Conservation (phyloP, 305 asterid genomes). For the Plantago coronopus region DNA sequence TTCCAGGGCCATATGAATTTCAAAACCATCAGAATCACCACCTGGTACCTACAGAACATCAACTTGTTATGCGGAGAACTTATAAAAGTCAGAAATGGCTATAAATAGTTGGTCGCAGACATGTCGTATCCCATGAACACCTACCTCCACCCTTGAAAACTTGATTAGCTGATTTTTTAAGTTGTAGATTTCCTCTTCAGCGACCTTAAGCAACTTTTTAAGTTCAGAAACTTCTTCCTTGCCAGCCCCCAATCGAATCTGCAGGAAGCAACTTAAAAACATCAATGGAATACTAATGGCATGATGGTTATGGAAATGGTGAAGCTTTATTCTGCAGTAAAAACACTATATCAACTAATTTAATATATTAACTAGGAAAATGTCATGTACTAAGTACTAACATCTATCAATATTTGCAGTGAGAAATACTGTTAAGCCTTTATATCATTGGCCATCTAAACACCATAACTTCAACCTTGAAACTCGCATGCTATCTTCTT, state of each 20-base stretch:
- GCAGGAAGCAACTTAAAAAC: constrained; percentile 24
- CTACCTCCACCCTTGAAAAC: constrained; percentile 60
- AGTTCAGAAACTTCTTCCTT: constrained; percentile 58
- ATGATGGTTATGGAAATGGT: constrained; percentile 3
- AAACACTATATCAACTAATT: constrained; percentile 1
- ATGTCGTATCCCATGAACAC: constrained; percentile 21
- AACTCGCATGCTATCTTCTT: too few species aligned
- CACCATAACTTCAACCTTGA: too few species aligned
- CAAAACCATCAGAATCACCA: constrained; percentile 53
- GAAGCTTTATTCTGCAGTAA: constrained; percentile 8
- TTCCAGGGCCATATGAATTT: constrained; percentile 63
- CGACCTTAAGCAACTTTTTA: constrained; percentile 64
- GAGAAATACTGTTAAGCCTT: too few species aligned
- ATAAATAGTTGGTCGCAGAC: constrained; percentile 15
- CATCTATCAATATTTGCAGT: too few species aligned
- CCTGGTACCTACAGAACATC: constrained; percentile 57
- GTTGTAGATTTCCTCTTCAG: constrained; percentile 68
- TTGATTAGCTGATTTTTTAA: constrained; percentile 51
- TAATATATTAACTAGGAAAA: neutral
- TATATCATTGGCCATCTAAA: too few species aligned
- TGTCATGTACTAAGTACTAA: too few species aligned
- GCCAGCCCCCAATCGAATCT: constrained; percentile 41
- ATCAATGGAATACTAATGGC: constrained; percentile 16
- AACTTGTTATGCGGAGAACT: constrained; percentile 29
- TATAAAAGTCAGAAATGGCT: constrained; percentile 24